phyloP scores from a whole-genome alignment of 202 grass and related monocot genomes.

The Dendrocalamus latiflorus region DNA sequence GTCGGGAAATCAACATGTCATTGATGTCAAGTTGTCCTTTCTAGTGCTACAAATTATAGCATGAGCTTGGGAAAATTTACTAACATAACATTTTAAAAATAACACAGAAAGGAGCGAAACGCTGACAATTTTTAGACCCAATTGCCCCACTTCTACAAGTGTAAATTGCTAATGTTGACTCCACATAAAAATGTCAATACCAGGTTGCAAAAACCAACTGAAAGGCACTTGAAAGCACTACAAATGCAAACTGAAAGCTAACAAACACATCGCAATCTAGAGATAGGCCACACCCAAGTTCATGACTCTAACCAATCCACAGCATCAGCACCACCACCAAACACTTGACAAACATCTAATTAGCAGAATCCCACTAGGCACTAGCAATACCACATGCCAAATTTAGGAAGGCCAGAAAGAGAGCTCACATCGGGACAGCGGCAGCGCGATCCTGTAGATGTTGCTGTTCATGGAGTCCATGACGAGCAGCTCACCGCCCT shows the following conservation, averaged over 20 bases:
- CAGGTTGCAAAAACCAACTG: not conserved
- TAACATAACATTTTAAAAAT: not conserved
- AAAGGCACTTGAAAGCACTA: too few relatives aligned
- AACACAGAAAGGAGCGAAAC: not conserved
- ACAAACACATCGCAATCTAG: conserved; percentile 49
- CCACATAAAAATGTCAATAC: not conserved
- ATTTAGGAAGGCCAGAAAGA: conserved; percentile 21
- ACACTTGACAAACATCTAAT: conserved; percentile 22
- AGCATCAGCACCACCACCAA: conserved; percentile 35
- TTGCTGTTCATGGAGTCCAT: conserved; percentile 94
- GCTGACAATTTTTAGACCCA: not conserved
- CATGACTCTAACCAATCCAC: conserved; percentile 45
- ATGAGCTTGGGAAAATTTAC: not conserved
- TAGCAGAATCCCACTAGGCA: conserved; percentile 28
- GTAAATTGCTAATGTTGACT: not conserved
- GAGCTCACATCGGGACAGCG: conserved; percentile 82
- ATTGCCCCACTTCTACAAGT: not conserved
- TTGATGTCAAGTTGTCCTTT: too few relatives aligned
- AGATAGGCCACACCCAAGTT: conserved; percentile 32
- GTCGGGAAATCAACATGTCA: not conserved
- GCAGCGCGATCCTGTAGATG: conserved; percentile 74
- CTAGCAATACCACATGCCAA: conserved; percentile 14
- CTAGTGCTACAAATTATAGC: not conserved
- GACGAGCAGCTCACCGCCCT: conserved; percentile 79
- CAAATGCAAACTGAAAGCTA: conserved; percentile 18